Conservation (phyloP, 108 stramenopile species). For the Cyclostephanos invisitatus region DNA sequence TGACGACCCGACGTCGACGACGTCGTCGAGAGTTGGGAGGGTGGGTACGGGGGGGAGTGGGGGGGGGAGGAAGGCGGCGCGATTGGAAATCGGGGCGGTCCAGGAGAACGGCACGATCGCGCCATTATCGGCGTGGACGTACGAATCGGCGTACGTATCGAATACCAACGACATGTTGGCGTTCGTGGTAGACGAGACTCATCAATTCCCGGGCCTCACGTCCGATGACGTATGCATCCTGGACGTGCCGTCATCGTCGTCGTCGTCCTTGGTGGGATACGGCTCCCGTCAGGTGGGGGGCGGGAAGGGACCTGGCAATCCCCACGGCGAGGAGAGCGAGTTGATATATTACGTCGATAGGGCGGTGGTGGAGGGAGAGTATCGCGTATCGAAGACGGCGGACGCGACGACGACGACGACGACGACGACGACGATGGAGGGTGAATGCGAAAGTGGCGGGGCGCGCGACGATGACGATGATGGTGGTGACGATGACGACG, state of each 20-base stretch:
- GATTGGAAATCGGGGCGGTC: slow-evolving; percentile 59
- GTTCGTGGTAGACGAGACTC: slow-evolving; percentile 66
- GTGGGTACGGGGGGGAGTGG: too few relatives aligned
- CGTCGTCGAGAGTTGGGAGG: too few relatives aligned
- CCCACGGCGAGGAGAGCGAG: slow-evolving; percentile 87
- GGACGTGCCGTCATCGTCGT: slow-evolving; percentile 12
- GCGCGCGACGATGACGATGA: background rate
- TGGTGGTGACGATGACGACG: slow-evolving; percentile 7
- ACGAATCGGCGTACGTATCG: slow-evolving; percentile 55
- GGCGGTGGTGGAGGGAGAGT: slow-evolving; percentile 42
- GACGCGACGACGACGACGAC: background rate
- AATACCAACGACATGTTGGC: slow-evolving; percentile 14
- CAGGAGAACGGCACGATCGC: slow-evolving; percentile 70
- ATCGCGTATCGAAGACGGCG: background rate
- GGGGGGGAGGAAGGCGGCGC: slow-evolving; percentile 19
- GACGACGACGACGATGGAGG: background rate
- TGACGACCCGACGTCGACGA: too few relatives aligned
- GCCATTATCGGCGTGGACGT: slow-evolving; percentile 70
- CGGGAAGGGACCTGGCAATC: slow-evolving; percentile 75
- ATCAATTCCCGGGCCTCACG: slow-evolving; percentile 55
- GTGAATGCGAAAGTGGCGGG: too few relatives aligned
- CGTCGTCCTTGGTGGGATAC: slow-evolving; percentile 48
- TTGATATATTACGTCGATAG: slow-evolving; percentile 76
- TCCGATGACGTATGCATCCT: slow-evolving; percentile 29
- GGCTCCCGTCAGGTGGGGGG: slow-evolving; percentile 74